Base-by-base conservation (phyloP, 2,329 filamentous ascomycete genomes). In the Diaporthe sp. region DNA sequence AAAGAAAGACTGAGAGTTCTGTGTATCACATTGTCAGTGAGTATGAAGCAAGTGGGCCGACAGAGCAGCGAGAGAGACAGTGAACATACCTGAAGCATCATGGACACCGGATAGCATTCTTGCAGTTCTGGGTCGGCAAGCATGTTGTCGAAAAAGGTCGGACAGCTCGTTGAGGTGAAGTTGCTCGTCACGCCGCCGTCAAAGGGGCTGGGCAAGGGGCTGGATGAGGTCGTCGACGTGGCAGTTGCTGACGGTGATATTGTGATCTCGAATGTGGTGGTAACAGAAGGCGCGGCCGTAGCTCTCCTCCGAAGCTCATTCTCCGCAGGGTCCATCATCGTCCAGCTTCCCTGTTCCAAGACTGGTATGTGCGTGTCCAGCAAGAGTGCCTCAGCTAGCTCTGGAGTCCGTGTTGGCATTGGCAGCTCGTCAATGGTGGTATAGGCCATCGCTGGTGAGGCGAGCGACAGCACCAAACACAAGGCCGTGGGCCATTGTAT, bases 1-100 rank as follows among this genome's bases (percentile, higher is more conserved):
- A 86, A 98, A 98, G 85, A 98, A 98, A 54, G 91, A 91, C 69
- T 89, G 90, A 13, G 96, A 98, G 76, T 94, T 95, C 92, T 97
- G 82, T 22, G 45, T 47, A 22, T 9, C 40, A 42, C 28, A 57
- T 57, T 45, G 67, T 82, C 71, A 83, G 78, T 82, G 71, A 83
- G 78, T 75, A 75, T 57, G 54, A 75, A 25, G 30, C n/a, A 22
- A 9, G 6, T 8, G 15, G 12, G n/a, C 7, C 6, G 13, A 47
- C 9, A 42, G 15, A 40, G 22, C 33, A 50, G 45, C 28, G 45
- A 52, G 42, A 12, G 47, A 25, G 30, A 61, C 40, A 35, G 45
- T 15, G 42, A 13, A 81, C 89, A 81, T 85, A 94, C 94, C 86
- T 94, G 91, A 13, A 98, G 87, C 77, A 98, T 89, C 79, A 98